Percentiles rank a stretch among this genome's conserved stretches.
These are phyloP conservation scores for Striga asiatica DNA, from an alignment of 257 asterid species.

Conservation along the genomic window DNA sequence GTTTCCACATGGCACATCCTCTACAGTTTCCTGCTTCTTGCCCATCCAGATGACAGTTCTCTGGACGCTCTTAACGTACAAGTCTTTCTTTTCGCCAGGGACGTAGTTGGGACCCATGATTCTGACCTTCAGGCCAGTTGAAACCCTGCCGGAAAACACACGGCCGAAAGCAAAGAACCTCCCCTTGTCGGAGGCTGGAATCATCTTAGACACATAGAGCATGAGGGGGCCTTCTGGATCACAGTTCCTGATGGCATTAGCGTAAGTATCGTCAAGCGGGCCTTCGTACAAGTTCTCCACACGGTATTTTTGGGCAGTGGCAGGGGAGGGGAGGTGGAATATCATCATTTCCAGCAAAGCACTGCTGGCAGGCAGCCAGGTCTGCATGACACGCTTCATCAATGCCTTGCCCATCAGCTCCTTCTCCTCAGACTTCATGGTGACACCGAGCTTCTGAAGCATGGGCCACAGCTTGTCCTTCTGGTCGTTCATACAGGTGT, in stretches of 20 bases:
- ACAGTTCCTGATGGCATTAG: background rate
- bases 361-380: conserved; percentile 1
- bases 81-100: background rate
- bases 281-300: background rate
- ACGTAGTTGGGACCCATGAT: background rate
- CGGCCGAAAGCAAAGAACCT: background rate
- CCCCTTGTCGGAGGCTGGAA: background rate
- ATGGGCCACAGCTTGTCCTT: conserved; percentile 3
- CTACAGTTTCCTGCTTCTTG: background rate
- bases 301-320: background rate
- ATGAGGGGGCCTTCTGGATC: background rate
- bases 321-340: background rate
- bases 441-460: background rate
- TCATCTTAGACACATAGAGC: background rate
- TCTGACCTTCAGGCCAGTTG: background rate
- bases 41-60: conserved; percentile 4
- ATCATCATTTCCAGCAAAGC: conserved; percentile 1
- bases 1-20: background rate
- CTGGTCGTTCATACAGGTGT: background rate
- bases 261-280: background rate
- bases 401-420: background rate
- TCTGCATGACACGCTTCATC: conserved; percentile 1
- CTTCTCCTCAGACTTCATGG: background rate
- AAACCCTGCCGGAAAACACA: background rate
- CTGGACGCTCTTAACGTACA: background rate